Conservation (phyloP, 2,329 filamentous ascomycete genomes). For the Macrophomina pseudophaseolina region DNA sequence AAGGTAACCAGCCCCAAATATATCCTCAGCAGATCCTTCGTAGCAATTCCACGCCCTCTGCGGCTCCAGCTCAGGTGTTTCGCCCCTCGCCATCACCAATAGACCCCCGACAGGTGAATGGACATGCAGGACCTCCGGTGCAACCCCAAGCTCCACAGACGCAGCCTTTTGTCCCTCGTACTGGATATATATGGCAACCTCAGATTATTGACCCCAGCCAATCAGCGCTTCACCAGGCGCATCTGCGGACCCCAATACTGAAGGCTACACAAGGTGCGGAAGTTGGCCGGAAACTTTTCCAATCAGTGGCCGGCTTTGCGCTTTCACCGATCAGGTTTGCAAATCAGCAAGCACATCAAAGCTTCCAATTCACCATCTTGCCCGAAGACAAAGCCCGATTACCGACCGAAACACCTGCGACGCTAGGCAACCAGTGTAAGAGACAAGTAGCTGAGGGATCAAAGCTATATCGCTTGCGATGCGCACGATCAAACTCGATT, state of each 20-base stretch:
- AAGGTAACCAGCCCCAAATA: neutral
- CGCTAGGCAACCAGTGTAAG: neutral
- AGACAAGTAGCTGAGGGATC: slow-evolving; percentile 39
- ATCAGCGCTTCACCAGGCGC: slow-evolving; percentile 63
- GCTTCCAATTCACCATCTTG: slow-evolving; percentile 29
- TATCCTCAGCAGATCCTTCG: neutral
- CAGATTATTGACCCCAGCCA: slow-evolving; percentile 44
- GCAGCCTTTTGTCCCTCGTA: slow-evolving; percentile 42
- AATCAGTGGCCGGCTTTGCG: slow-evolving; percentile 60
- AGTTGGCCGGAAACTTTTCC: slow-evolving; percentile 53
- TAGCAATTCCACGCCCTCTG: slow-evolving; percentile 2
- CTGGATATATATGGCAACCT: slow-evolving; percentile 30
- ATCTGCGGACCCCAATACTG: slow-evolving; percentile 60
- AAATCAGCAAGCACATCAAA: slow-evolving; percentile 3
- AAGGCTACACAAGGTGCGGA: slow-evolving; percentile 30
- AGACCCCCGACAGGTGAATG: neutral
- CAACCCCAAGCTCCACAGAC: neutral
- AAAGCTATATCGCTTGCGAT: slow-evolving; percentile 71
- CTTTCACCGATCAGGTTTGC: slow-evolving; percentile 52
- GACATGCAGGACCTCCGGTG: neutral
- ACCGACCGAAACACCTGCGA: slow-evolving; percentile 29
- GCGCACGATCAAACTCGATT: slow-evolving; percentile 53
- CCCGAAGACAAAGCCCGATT: slow-evolving; percentile 45
- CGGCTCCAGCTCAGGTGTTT: neutral
- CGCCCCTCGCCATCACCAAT: neutral